Base-by-base conservation (phyloP, 225 moss, liverwort and hornwort species). In the Ulota crispa region DNA sequence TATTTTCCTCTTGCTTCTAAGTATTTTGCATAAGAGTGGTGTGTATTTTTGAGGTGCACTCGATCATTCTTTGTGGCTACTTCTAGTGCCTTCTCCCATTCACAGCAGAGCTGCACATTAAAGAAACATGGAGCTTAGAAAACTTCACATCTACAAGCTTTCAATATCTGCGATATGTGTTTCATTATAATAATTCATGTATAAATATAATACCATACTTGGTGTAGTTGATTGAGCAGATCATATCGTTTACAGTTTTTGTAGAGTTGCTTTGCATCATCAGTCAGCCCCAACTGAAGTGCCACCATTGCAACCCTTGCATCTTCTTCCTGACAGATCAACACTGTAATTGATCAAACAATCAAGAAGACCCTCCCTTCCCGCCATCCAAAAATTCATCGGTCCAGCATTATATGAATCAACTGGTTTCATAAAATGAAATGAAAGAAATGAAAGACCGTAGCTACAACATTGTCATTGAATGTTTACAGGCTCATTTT, bases 11-110 rank as follows among this genome's bases (percentile, higher is more conserved):
- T 70, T 52, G 89, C 85, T 89, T 99, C 99, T 50, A 99, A 82
- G 54, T 99, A 92, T 81, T 93, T 94, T 36, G 93, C 99, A 81
- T 93, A 93, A 26, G 96, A 93, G 84, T 96, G 88, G 56, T 94
- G 93, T 66, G 96, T 99, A 43, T 85, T 90, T 76, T 93, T 99
- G 61, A 99, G 86, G 78, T 99, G 91, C 37, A 96, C 88, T 11
- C 92, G 94, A 75, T 99, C 99, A 78, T 89, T 78, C 72, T 91
- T 89, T 73, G 93, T 89, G 50, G 99, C 94, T 65, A 93, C 79
- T 19, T 93, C 96, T 70, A 94, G 76, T 70, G 99, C 99, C 70
- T 96, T 94, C 72, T 96, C 96, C 99, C 99, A 99, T 67, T 96
- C 90, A 71, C 96, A 91, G 87, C 91, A 94, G 71, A 77, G 85